Evolutionary conservation across 805 yeast genomes (phyloP).

Genomic region (Ogataea neopini): DNA sequence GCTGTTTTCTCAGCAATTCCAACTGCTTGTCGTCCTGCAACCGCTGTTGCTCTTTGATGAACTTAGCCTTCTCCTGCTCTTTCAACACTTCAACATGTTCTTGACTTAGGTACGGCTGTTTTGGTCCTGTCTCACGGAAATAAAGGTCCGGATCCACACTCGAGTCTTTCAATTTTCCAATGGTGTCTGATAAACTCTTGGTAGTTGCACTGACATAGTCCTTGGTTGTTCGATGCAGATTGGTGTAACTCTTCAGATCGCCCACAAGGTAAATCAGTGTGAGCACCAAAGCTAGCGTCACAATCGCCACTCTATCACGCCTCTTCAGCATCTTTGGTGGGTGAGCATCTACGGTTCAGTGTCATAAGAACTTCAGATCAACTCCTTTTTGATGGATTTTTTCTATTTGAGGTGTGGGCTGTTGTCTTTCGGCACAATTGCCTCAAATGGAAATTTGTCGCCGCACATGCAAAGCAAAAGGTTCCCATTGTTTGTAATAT

Average conservation of each 20-base stretch:
- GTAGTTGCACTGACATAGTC: slow-evolving; percentile 6
- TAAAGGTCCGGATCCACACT: slow-evolving; percentile 2
- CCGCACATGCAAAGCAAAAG: not conserved
- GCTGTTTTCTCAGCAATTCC: slow-evolving; percentile 1
- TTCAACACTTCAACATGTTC: slow-evolving; percentile 5
- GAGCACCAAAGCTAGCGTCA: slow-evolving; percentile 3
- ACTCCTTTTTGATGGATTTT: not conserved
- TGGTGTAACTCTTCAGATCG: slow-evolving; percentile 1
- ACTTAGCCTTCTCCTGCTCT: slow-evolving; percentile 6
- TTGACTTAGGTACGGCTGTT: slow-evolving; percentile 2
- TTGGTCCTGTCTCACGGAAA: not conserved
- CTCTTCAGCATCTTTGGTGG: slow-evolving; percentile 3
- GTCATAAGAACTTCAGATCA: no score
- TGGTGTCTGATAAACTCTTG: slow-evolving; percentile 1
- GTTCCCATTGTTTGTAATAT: not conserved
- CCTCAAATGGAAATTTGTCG: not conserved
- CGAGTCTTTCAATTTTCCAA: slow-evolving; percentile 3
- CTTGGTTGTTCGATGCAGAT: slow-evolving; percentile 3
- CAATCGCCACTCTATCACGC: slow-evolving; percentile 7
- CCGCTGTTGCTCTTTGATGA: slow-evolving; percentile 15
- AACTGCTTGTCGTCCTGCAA: slow-evolving; percentile 12
- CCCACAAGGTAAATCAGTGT: slow-evolving; percentile 4
- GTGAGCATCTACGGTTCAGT: no score
- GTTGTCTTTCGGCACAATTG: no score
- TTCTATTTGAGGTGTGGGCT: no score